Percentiles rank a stretch among this genome's conserved stretches.
phyloP scores from a whole-genome alignment of 176 grass and related monocot genomes.

The Neostapfia colusana region DNA sequence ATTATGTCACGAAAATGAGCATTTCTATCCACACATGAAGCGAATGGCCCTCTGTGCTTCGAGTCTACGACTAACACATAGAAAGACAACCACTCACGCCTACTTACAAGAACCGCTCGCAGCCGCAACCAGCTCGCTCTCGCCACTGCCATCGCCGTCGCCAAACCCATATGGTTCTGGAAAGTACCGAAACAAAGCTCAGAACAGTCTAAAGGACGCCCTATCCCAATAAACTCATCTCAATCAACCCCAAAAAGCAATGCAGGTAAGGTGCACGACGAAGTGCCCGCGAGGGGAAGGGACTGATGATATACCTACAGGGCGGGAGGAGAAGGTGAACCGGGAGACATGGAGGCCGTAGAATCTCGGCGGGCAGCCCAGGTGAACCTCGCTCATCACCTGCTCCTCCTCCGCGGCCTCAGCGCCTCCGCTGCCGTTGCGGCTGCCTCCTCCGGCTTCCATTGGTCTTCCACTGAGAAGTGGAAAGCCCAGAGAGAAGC shows the following conservation, averaged over 20 bases:
- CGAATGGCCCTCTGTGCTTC: background rate
- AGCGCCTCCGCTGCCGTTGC: background rate
- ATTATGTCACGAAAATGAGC: background rate
- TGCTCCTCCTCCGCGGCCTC: constrained; percentile 48
- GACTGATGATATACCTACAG: constrained; percentile 4
- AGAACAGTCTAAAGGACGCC: background rate
- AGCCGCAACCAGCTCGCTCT: background rate
- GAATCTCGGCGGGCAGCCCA: constrained; percentile 65
- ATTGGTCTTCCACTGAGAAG: background rate
- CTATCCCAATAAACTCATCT: background rate
- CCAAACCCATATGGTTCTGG: background rate
- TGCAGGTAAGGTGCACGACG: constrained; percentile 36
- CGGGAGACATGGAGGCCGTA: constrained; percentile 55
- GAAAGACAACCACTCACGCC: background rate
- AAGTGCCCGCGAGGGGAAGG: constrained; percentile 39
- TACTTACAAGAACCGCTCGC: constrained; percentile 20
- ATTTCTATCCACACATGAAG: background rate
- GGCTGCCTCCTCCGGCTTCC: constrained; percentile 11
- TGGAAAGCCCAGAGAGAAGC: background rate
- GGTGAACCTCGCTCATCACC: constrained; percentile 95
- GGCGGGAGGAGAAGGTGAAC: constrained; percentile 67
- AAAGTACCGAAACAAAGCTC: background rate
- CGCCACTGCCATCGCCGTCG: background rate
- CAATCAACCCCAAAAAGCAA: background rate
- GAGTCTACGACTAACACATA: constrained; percentile 6